Base-by-base conservation (phyloP, 305 asterid species). In the Fraxinus ornus region DNA sequence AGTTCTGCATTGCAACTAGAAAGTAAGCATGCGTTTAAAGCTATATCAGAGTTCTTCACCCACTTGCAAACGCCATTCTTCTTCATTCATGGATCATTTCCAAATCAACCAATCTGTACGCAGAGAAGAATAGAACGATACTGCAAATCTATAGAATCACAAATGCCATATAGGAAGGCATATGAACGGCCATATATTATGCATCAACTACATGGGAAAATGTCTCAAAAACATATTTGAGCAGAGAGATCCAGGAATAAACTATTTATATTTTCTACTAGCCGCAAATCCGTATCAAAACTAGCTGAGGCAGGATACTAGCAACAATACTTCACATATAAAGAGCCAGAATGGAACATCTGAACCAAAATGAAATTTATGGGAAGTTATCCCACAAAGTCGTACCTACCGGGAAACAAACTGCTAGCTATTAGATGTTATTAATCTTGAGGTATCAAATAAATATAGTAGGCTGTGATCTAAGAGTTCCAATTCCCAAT, bases 71-170 rank as follows among this genome's bases (percentile, higher is more conserved):
- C 75, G 92, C 89, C 80, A 78, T 78, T 89, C 84, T 82, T 87
- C 78, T 62, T 83, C 88, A 80, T 85, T 89, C 91, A 75, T 78
- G 83, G 89, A 85, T 76, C 88, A 80, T 79, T 81, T 60, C 64
- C 68, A 79, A 78, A 71, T 44, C 70, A 80, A 80, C 84, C 49
- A 77, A 49, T 83, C 80, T 73, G 86, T 68, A 64, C 10, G 24
- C 66, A 70, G 17, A 49, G 21, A 49, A 49, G 21, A 49, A 49
- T 49, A 76, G 86, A 83, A 81, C 77, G 79, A 81, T 75, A 88
- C 90, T 90, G 93, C 93, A 90, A 62, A 75, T 81, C 86, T 80
- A 83, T 84, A 82, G 75, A 86, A 84, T 80, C 87, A 85, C 85
- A 85, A 83, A 49, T 68, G 82, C 78, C 84, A 86, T 78, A 83